Base-by-base conservation (phyloP, 345 rosid species). In the Pistacia atlantica region DNA sequence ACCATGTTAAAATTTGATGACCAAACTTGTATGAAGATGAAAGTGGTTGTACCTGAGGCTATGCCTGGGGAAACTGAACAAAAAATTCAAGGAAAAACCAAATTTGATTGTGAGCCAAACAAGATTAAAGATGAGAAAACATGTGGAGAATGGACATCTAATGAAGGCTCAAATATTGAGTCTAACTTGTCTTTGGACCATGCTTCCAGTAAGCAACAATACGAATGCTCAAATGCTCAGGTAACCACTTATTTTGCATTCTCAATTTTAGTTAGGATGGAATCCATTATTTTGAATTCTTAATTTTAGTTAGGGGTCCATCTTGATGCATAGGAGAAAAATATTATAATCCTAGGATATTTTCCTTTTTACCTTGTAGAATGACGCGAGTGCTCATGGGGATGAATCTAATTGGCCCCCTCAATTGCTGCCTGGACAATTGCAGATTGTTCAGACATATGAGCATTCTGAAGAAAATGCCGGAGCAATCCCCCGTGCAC, bases 161-260 rank as follows among this genome's bases (percentile, higher is more conserved):
- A 72, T 31, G 75, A 68, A 49, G 73, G 75, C 69, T 52, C 17
- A n/a, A 80, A 77, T 55, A 18, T 38, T 11, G 69, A 55, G 78
- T 67, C 71, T 72, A 81, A 81, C 72, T 71, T 56, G 11, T 33
- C 75, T 0, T 46, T 77, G 9, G 83, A 79, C 56, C 74, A 38
- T 71, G 68, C 80, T 72, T 71, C 68, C 11, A n/a, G 78, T 77
- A 80, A 71, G 67, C 81, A 69, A 25, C 83, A 81, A 45, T 59
- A 60, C 31, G 57, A 62, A 69, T 72, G 69, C 66, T 73, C 49
- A 54, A 79, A 8, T 20, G 66, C 65, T 71, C 84, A 81, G 90
- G 92, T 87, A 76, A 75, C 35, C 5, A 22, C 56, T 42, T 22
- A 58, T 64, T 58, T 60, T 63, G 9, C 37, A n/a, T 63, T 74